phyloP scores from a whole-genome alignment of 2,329 filamentous ascomycete genomes.

The Lachnellula subtilissima region DNA sequence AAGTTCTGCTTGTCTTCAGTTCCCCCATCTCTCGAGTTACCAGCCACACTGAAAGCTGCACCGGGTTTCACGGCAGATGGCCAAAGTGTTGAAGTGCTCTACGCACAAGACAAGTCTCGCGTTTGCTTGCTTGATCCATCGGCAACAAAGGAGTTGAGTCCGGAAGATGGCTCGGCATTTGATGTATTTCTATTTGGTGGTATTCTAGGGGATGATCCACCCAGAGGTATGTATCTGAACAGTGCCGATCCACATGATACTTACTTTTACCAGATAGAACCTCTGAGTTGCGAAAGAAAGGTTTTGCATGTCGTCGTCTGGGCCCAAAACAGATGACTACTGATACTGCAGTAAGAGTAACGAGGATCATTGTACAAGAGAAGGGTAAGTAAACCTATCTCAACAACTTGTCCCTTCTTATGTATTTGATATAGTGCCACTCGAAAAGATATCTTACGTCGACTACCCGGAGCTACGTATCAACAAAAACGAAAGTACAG shows the following conservation, averaged over 20 bases:
- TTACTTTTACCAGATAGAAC: constrained; percentile 65
- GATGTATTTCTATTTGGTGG: constrained; percentile 94
- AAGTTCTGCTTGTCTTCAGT: constrained; percentile 81
- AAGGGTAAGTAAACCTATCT: constrained; percentile 54
- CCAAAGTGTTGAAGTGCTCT: constrained; percentile 77
- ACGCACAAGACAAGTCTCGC: constrained; percentile 62
- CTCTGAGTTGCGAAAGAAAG: constrained; percentile 90
- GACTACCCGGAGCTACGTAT: constrained; percentile 88
- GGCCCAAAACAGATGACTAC: constrained; percentile 98
- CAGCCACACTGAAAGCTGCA: constrained; percentile 48
- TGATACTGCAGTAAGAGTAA: constrained; percentile 92
- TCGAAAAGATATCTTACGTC: constrained; percentile 75
- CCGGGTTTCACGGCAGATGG: constrained; percentile 67
- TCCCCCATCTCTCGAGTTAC: constrained; percentile 62
- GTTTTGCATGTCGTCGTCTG: constrained; percentile 79
- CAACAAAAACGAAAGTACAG: constrained; percentile 85
- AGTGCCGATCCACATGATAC: constrained; percentile 2
- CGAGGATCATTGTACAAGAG: constrained; percentile 80
- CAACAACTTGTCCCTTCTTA: background rate
- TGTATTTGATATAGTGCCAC: constrained; percentile 57
- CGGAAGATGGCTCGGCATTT: constrained; percentile 76
- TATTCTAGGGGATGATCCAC: constrained; percentile 89
- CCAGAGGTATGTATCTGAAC: constrained; percentile 59
- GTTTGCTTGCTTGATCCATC: constrained; percentile 89
- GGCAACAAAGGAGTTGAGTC: constrained; percentile 73